These are phyloP conservation scores for Solanum chacoense DNA, from an alignment of 305 asterid species.

Conservation along the genomic window DNA sequence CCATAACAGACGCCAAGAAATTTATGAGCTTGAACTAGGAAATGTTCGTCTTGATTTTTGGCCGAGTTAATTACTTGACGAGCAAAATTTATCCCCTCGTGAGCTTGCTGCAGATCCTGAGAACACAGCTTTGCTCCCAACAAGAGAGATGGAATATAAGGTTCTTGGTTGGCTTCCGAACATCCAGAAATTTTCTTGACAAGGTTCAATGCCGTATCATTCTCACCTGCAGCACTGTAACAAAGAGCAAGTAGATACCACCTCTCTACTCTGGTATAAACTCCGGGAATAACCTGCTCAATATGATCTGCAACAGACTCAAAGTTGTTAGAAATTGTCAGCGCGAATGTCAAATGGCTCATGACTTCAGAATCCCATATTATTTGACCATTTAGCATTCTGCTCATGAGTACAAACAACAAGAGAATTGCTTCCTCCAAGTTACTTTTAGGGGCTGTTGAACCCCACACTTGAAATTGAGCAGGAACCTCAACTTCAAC, in stretches of 20 bases:
- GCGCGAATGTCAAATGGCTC: slow-evolving; percentile 61
- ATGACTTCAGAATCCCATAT: slow-evolving; percentile 70
- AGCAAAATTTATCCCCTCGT: slow-evolving; percentile 48
- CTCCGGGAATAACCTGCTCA: slow-evolving; percentile 69
- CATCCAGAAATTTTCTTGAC: slow-evolving; percentile 49
- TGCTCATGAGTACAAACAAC: slow-evolving; percentile 49
- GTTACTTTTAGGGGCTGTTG: slow-evolving; percentile 23
- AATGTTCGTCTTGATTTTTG: slow-evolving; percentile 31
- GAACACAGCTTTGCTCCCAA: slow-evolving; percentile 82
- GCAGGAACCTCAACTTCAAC: slow-evolving; percentile 47
- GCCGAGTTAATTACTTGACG: slow-evolving; percentile 27
- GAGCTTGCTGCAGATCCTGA: slow-evolving; percentile 36
- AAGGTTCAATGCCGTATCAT: slow-evolving; percentile 45
- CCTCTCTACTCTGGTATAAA: slow-evolving; percentile 48
- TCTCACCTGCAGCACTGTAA: slow-evolving; percentile 60
- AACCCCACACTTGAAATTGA: slow-evolving; percentile 19
- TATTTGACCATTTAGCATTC: slow-evolving; percentile 45
- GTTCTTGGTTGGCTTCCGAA: slow-evolving; percentile 39
- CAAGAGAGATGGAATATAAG: slow-evolving; percentile 45
- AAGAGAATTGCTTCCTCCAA: slow-evolving; percentile 77
- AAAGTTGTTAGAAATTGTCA: slow-evolving; percentile 43
- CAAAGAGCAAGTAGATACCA: slow-evolving; percentile 93
- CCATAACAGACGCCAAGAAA: slow-evolving; percentile 77
- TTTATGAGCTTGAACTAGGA: slow-evolving; percentile 43
- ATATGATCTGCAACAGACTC: slow-evolving; percentile 53